phyloP scores from a whole-genome alignment of 306 rosid species.

The Boehmeria nivea region DNA sequence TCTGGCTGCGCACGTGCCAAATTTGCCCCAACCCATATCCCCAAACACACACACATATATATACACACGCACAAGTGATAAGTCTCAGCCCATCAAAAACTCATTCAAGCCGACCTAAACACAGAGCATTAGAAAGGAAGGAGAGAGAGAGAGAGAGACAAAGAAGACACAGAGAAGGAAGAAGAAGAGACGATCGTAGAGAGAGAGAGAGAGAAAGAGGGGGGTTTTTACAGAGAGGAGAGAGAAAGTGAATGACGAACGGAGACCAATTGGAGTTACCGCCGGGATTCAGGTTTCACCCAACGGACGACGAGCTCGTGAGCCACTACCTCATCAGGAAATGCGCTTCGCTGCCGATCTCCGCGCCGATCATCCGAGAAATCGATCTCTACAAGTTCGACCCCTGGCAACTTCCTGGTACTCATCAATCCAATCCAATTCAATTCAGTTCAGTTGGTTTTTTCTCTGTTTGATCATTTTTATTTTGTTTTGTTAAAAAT shows the following conservation, averaged over 20 bases:
- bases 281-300: slow-evolving; percentile 93
- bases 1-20: not conserved
- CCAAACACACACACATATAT: not conserved
- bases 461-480: not conserved
- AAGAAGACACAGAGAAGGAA: not conserved
- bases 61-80: slow-evolving; percentile 18
- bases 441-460: not conserved
- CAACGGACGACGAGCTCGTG: slow-evolving; percentile 87
- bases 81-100: not conserved
- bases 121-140: not conserved
- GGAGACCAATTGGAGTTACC: slow-evolving; percentile 50
- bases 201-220: not conserved
- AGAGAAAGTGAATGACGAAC: slow-evolving; percentile 28
- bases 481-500: not conserved
- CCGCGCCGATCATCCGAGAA: slow-evolving; percentile 75
- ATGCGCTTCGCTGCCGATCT: slow-evolving; percentile 58
- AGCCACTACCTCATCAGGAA: slow-evolving; percentile 66
- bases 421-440: not conserved
- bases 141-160: not conserved
- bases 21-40: not conserved
- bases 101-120: slow-evolving; percentile 16
- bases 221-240: not conserved
- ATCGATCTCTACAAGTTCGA: slow-evolving; percentile 83
- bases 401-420: slow-evolving; percentile 96
- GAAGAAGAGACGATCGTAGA: not conserved